Evolutionary conservation across 2,329 filamentous ascomycete genomes (phyloP).

Genomic region (Plectosphaerella plurivora): DNA sequence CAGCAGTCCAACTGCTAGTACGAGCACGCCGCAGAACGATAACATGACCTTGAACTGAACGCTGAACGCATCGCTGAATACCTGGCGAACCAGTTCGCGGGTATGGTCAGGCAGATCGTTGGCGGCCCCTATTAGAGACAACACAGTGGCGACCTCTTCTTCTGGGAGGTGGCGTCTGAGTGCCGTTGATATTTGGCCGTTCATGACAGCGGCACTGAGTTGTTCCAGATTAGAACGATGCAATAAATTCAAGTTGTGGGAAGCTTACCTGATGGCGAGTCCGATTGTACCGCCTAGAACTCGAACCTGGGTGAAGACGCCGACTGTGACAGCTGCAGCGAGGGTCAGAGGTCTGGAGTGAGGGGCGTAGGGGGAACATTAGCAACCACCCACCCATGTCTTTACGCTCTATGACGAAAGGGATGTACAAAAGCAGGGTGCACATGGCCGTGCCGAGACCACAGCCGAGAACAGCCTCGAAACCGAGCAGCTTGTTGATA

Average conservation of each 20-base stretch:
- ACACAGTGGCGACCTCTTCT: background rate
- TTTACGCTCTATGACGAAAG: constrained; percentile 20
- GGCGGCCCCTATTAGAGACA: background rate
- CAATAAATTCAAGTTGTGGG: background rate
- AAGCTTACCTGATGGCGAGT: constrained; percentile 24
- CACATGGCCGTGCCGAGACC: constrained; percentile 28
- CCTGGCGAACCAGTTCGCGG: background rate
- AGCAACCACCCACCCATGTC: constrained; percentile 20
- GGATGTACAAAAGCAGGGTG: constrained; percentile 24
- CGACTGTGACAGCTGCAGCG: constrained; percentile 25
- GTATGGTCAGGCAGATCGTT: background rate
- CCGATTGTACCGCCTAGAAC: constrained; percentile 31
- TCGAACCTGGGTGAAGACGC: constrained; percentile 30
- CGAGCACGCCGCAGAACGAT: background rate
- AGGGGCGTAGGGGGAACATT: background rate
- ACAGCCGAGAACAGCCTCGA: constrained; percentile 28
- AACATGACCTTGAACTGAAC: constrained; percentile 3
- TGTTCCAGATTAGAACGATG: background rate
- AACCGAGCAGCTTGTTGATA: constrained; percentile 22
- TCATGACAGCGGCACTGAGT: background rate
- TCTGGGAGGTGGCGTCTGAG: background rate
- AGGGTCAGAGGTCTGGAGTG: too few species aligned
- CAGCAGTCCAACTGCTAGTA: constrained; percentile 2
- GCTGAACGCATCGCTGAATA: constrained; percentile 4
- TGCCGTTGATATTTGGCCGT: constrained; percentile 1